A percentile compares a stretch with the other conserved stretches of the same genome.
phyloP scores from a whole-genome alignment of 1,284 basidiomycete species.

The Boletellus dicymbophilus region DNA sequence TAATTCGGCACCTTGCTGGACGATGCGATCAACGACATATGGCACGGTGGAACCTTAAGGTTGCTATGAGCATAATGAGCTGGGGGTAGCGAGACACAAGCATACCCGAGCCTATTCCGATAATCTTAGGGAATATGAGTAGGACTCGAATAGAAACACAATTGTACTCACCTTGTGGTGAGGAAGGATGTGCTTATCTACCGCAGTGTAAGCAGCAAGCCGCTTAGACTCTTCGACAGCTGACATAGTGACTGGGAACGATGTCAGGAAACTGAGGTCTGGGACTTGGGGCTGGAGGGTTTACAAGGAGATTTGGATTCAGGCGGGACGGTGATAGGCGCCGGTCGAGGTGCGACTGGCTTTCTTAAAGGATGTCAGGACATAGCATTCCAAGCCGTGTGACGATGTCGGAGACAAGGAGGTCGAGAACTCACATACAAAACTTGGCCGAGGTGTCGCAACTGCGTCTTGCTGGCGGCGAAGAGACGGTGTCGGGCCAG shows the following conservation, averaged over 20 bases:
- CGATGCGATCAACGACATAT: slow-evolving; percentile 95
- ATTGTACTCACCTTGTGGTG: slow-evolving; percentile 70
- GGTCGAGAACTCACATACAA: slow-evolving; percentile 22
- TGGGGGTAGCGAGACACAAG: background rate
- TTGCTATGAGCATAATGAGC: slow-evolving; percentile 1
- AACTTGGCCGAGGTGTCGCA: slow-evolving; percentile 21
- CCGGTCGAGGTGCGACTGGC: slow-evolving; percentile 3
- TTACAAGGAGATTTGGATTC: slow-evolving; percentile 10
- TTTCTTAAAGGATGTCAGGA: slow-evolving; percentile 11
- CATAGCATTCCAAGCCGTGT: background rate
- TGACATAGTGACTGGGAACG: slow-evolving; percentile 14
- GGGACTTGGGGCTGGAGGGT: background rate
- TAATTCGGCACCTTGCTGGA: slow-evolving; percentile 76
- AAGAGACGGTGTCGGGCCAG: slow-evolving; percentile 22
- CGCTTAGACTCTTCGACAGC: slow-evolving; percentile 81
- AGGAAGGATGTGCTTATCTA: slow-evolving; percentile 85
- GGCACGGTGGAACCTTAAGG: slow-evolving; percentile 91
- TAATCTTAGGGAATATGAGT: slow-evolving; percentile 54
- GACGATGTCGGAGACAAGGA: background rate
- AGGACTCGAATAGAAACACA: background rate
- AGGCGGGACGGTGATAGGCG: slow-evolving; percentile 3
- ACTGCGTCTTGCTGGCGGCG: slow-evolving; percentile 26
- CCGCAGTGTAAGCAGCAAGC: slow-evolving; percentile 92
- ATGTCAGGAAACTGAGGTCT: slow-evolving; percentile 1
- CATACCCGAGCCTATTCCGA: slow-evolving; percentile 87